Base-by-base conservation (phyloP, 192 early-diverging fungal species). In the Dissophora globulifera region DNA sequence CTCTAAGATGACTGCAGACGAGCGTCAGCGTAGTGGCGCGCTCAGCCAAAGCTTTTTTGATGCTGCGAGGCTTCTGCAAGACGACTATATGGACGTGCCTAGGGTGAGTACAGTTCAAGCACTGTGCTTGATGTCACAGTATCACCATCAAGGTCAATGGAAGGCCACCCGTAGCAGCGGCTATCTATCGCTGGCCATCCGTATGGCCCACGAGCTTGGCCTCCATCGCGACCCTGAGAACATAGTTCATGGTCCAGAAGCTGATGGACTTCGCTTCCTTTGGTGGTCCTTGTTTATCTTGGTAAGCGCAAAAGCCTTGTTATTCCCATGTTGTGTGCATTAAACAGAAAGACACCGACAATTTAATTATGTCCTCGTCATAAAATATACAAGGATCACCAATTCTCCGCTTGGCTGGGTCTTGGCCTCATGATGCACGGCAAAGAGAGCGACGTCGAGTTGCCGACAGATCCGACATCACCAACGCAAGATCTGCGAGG, bases 81-180 rank as follows among this genome's bases (percentile, higher is more conserved):
- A 82, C 58, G 66, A 69, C 53, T 82, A 79, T 64, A 68, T 82
- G 57, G 80, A 82, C 52, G 66, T 68, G 2, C 80, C 80, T 17
- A 60, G 80, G 16, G 52, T 82, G 26, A 78, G 75, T 38, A 82
- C 80, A 20, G 76, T 82, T 15, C 80, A 82, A 54, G 75, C 80
- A 0, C 60, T 82, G 19, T 74, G 76, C 31, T 33, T 82, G 27
- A 58, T 82, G 57, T 78, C 68, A 9, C 66, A 78, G 48, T 76
- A 59, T 46, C 59, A 79, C 26, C 69, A 82, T 31, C 80, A 82
- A 51, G 75, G 81, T 10, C 70, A 82, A 63, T 70, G 75, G 56
- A 65, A 72, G 27, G 76, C 81, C 19, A 79, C 76, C 6, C 63
- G 81, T 3, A 63, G 69, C 38, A 78, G 78, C 38, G 56, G 65